These are phyloP conservation scores for Claviceps cyperi DNA, from an alignment of 2,329 filamentous ascomycete genomes.

Conservation along the genomic window DNA sequence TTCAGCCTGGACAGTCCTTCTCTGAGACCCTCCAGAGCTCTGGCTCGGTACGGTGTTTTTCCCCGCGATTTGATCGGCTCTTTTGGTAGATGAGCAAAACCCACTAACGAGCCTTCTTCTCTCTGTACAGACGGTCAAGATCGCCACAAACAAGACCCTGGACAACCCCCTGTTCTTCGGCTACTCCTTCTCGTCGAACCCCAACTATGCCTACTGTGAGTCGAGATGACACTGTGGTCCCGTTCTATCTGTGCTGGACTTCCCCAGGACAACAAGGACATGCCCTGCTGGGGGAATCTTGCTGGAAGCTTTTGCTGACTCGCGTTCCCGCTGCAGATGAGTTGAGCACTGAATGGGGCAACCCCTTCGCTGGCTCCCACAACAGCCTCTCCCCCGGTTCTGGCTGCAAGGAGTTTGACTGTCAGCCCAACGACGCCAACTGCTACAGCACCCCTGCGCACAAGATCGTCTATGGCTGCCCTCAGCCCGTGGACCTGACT, in stretches of 20 bases:
- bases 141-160: constrained; percentile 24
- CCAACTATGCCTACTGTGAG: constrained; percentile 26
- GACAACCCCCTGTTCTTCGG: constrained; percentile 25
- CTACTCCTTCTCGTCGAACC: constrained; percentile 23
- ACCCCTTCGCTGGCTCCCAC: constrained; percentile 23
- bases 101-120: neutral
- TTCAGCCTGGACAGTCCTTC: constrained; percentile 20
- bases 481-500: constrained; percentile 23
- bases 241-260: no score
- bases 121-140: constrained; percentile 29
- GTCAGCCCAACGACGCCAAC: constrained; percentile 17
- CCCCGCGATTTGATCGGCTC: neutral
- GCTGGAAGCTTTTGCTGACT: neutral
- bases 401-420: constrained; percentile 25
- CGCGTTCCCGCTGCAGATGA: constrained; percentile 17
- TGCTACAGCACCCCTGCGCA: constrained; percentile 25
- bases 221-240: neutral
- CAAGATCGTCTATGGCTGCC: constrained; percentile 27
- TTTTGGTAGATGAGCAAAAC: neutral
- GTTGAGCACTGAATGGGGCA: constrained; percentile 25
- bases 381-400: constrained; percentile 23
- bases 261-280: no score
- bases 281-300: no score
- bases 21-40: constrained; percentile 18
- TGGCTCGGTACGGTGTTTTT: constrained; percentile 20